Percentiles rank a stretch among this genome's conserved stretches.
Conservation (phyloP, 2,329 filamentous ascomycete species). For the Ophiostoma himal-ulmi region DNA sequence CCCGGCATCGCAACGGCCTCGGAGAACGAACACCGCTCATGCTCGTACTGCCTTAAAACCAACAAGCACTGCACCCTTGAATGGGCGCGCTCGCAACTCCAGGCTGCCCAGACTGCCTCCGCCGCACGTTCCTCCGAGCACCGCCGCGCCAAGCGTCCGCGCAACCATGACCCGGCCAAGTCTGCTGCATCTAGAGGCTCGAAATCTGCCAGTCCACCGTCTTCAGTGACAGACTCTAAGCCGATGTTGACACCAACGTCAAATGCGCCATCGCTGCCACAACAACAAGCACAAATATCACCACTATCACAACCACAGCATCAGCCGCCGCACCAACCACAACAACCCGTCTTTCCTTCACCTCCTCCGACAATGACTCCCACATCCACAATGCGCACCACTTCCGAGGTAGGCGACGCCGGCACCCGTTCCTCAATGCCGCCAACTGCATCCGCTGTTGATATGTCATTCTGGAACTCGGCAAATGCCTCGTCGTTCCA, state of each 20-base stretch:
- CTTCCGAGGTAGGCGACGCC: slow-evolving; percentile 16
- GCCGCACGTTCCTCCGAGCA: slow-evolving; percentile 17
- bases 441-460: background rate
- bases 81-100: slow-evolving; percentile 28
- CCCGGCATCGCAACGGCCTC: background rate
- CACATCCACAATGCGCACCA: slow-evolving; percentile 16
- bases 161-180: slow-evolving; percentile 13
- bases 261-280: background rate
- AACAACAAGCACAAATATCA: background rate
- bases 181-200: background rate
- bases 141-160: slow-evolving; percentile 22
- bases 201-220: background rate
- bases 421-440: background rate
- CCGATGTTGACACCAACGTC: background rate
- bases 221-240: background rate
- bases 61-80: slow-evolving; percentile 29
- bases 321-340: background rate
- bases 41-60: slow-evolving; percentile 28
- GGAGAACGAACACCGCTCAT: slow-evolving; percentile 20
- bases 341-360: slow-evolving; percentile 12
- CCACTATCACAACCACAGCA: background rate
- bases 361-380: slow-evolving; percentile 17
- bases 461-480: slow-evolving; percentile 18
- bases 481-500: slow-evolving; percentile 4
- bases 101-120: slow-evolving; percentile 14